Base-by-base conservation (phyloP, 148 eudicot genomes). In the Tetragonia tetragonoides region DNA sequence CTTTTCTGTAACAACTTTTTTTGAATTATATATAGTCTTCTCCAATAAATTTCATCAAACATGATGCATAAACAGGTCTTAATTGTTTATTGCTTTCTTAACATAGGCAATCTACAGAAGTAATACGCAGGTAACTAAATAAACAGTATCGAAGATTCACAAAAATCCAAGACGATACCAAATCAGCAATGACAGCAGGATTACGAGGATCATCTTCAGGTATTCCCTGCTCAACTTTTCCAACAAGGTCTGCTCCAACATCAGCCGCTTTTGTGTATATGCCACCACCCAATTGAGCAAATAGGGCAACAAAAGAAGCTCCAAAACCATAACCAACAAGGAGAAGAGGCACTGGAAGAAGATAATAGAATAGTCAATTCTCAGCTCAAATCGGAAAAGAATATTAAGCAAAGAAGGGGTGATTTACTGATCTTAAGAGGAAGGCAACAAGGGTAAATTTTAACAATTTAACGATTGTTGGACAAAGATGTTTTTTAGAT, bases 181-280 rank as follows among this genome's bases (percentile, higher is more conserved):
- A 82, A 84, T 95, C 99, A 79, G 99, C 99, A 89, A 95, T 95
- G 78, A 95, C 99, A 81, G 99, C 99, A 81, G 99, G 99, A 88
- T 95, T 95, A 76, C 99, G 92, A 73, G 99, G 97, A 89, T 95
- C 99, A 74, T 95, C 99, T 91, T 95, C 99, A 83, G 99, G 99
- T 68, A 95, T 95, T 77, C 99, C 99, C 90, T 95, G 99, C 84
- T 95, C 99, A 71, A 95, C 93, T 85, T 95, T 95, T 72, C 99
- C 99, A 78, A 95, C 99, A 84, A 95, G 97, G 79, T 95, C 99
- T 77, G 99, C 99, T 72, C 99, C 99, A 78, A 95, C 99, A 86
- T 95, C 99, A 86, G 99, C 99, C 49, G 99, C 99, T 88, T 95
- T 95, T n/a, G 99, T 95, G 85, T 83, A 95, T 85, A 95, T 95